Evolutionary conservation across 495 filamentous ascomycete genomes (phyloP), one percentile per base, ranked within the genome.

Genomic region (Sordaria brevicollis): DNA sequence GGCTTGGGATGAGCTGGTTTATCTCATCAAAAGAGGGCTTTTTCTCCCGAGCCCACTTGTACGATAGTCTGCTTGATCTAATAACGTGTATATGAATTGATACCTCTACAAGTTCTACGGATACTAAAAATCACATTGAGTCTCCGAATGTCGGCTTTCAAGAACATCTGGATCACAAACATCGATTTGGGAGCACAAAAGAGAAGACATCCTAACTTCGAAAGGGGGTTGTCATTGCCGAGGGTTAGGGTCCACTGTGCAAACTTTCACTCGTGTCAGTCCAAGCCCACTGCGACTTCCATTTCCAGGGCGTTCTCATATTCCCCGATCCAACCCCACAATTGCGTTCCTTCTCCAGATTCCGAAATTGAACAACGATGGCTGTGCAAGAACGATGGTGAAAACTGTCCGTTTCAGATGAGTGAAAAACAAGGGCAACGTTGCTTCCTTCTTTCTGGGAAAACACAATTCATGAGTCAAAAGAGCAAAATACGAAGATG

Each of bases 401-500:
- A 57, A 57, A 13, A 62, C 17, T 31, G 49, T 62, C 25, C 13
- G 25, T 62, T 62, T 31, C 49, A 31, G 11, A 57, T 49, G n/a
- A n/a, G 3, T 21, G 10, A 10, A 49, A 11, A 49, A 21, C 41
- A 49, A 49, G n/a, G 9, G 19, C 10, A 49, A 21, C 17, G 41
- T 11, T 49, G 11, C 19, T 21, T 10, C 7, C 1, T 29, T n/a
- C n/a, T 65, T 10, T 34, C 25, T 31, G 39, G 39, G 11, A 36
- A 33, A 67, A 70, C 17, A 34, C 29, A 19, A 21, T 41, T 35
- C 35, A 43, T 43, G 34, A 21, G 33, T 69, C 37, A 71, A 2
- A 43, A 39, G 19, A 35, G 54, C 8, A 62, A 34, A 70, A 70
- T 73, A 75, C 71, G 69, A 75, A 73, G 69, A 73, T 74, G 69